phyloP scores from a whole-genome alignment of 768 basidiomycete genomes.

The Coprinellus aureogranulatus region DNA sequence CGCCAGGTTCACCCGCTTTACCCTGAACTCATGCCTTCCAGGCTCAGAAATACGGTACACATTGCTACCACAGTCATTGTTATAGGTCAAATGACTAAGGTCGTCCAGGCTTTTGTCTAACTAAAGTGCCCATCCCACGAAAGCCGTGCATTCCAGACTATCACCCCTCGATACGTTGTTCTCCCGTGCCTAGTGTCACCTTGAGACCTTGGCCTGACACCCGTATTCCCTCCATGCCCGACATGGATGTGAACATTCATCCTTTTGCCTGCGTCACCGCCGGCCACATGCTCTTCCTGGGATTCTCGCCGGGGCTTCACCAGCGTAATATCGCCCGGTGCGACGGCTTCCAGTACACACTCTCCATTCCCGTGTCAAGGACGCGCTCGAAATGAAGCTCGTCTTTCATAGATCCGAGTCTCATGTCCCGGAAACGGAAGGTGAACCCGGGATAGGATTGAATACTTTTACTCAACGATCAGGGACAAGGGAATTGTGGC shows the following conservation, averaged over 20 bases:
- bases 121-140: no score
- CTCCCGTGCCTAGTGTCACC: no score
- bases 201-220: neutral
- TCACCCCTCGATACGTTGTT: no score
- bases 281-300: slow-evolving; percentile 1
- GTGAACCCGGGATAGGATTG: neutral
- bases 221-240: neutral
- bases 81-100: no score
- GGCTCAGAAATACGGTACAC: no score
- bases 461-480: neutral
- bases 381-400: neutral
- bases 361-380: neutral
- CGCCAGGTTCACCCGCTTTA: no score
- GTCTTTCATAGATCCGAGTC: neutral
- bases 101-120: no score
- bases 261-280: neutral
- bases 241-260: neutral
- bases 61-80: no score
- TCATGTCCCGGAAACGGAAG: neutral
- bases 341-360: neutral
- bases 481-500: neutral
- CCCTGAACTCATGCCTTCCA: no score
- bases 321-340: neutral
- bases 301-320: neutral
- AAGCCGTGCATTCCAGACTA: no score